Evolutionary conservation across 768 basidiomycete species (phyloP).

Genomic region (Rhodotorula kratochvilovae): DNA sequence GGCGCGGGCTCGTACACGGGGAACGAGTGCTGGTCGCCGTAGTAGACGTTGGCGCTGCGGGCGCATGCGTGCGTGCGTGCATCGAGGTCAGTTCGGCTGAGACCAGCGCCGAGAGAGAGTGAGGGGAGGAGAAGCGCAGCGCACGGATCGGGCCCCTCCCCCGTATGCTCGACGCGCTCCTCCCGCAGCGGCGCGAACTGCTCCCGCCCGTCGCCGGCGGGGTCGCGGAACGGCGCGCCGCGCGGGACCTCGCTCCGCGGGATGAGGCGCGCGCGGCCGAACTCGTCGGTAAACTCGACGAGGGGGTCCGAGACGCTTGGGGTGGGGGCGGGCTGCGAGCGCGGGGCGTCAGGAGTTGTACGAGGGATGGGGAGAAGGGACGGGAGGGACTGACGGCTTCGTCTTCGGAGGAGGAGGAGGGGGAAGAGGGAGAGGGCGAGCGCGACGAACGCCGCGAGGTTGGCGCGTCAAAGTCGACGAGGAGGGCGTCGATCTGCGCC

Average conservation of each 20-base stretch:
- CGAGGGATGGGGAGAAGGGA: not conserved
- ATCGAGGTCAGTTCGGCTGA: not conserved
- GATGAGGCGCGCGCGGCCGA: constrained; percentile 41
- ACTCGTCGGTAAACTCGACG: constrained; percentile 42
- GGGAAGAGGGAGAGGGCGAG: not conserved
- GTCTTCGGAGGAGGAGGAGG: not conserved
- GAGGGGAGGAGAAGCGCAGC: no score
- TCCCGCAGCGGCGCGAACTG: not conserved
- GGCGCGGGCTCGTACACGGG: constrained; percentile 80
- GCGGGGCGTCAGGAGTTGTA: not conserved
- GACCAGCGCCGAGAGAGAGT: not conserved
- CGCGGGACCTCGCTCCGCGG: constrained; percentile 34
- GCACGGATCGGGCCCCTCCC: constrained; percentile 19
- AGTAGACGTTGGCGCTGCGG: constrained; percentile 31
- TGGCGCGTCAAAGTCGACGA: constrained; percentile 42
- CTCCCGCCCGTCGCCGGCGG: not conserved
- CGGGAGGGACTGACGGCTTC: not conserved
- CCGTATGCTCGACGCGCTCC: not conserved
- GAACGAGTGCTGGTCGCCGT: constrained; percentile 58
- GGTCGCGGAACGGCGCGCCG: constrained; percentile 21
- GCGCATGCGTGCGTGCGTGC: no score
- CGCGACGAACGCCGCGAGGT: not conserved
- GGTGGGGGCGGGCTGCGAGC: constrained; percentile 2
- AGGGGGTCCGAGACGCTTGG: constrained; percentile 24
- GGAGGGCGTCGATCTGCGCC: constrained; percentile 38